Conservation (phyloP, 2,329 filamentous ascomycete species). For the Aspergillus ibericus region DNA sequence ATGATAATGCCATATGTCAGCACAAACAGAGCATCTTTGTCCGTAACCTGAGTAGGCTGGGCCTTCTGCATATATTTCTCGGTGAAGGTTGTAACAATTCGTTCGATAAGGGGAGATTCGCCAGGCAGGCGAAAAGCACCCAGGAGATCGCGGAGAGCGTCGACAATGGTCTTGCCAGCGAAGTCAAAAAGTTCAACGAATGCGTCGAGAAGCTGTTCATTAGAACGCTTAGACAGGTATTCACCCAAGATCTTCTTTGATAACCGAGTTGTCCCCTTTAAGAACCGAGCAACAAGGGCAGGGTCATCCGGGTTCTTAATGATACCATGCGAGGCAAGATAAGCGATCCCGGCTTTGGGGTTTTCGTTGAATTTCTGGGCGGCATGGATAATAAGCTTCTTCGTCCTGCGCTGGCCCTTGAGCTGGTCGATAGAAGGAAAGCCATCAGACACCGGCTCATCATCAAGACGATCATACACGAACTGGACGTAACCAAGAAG, state of each 20-base stretch:
- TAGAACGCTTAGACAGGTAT: conserved; percentile 86
- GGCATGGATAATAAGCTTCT: conserved; percentile 85
- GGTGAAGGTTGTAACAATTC: conserved; percentile 83
- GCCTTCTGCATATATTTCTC: conserved; percentile 76
- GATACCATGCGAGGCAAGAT: conserved; percentile 79
- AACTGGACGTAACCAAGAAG: conserved; percentile 89
- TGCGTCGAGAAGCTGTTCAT: conserved; percentile 78
- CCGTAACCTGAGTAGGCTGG: conserved; percentile 71
- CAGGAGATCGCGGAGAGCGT: conserved; percentile 82
- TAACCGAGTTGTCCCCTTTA: conserved; percentile 82
- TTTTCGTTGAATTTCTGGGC: conserved; percentile 93
- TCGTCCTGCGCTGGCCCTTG: conserved; percentile 71
- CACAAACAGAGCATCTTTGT: conserved; percentile 85
- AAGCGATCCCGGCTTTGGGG: conserved; percentile 84
- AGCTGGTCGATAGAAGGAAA: conserved; percentile 66
- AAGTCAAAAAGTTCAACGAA: conserved; percentile 92
- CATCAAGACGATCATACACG: conserved; percentile 79
- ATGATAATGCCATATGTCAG: conserved; percentile 96
- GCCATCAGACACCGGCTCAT: conserved; percentile 63
- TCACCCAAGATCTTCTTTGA: conserved; percentile 92
- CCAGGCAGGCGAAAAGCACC: conserved; percentile 92
- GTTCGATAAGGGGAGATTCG: conserved; percentile 87
- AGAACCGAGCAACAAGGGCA: conserved; percentile 76
- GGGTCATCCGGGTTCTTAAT: conserved; percentile 75
- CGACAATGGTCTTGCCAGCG: conserved; percentile 78